Evolutionary conservation across 2,329 filamentous ascomycete genomes (phyloP), one percentile per base, ranked within the genome.

Genomic region (Pyricularia grisea): DNA sequence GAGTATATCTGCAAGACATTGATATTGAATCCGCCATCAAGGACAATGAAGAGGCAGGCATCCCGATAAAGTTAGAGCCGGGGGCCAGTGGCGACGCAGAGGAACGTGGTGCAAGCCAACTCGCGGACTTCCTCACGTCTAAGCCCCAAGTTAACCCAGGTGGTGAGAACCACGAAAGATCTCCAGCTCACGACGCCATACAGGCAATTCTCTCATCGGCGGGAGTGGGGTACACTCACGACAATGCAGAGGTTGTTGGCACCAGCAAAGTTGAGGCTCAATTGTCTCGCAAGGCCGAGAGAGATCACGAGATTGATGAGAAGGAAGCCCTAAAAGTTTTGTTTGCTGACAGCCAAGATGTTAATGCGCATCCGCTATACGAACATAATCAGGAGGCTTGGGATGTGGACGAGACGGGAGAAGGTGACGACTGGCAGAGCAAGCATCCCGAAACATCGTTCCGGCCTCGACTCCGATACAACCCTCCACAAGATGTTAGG

Each of bases 211-310:
- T 99, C 0, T 88, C 92, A 2, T 88, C 90, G 9, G 93, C 92
- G 0, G 95, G 95, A 1, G 94, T 99, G 0, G 90, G 95, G 75
- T 99, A 99, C 77, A 97, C 93, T 0, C 95, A 99, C 76, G 92
- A 98, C 74, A 99, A 99, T 76, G 93, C 92, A 1, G 94, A 99
- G 78, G 94, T 99, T 17, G 88, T 99, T 69, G 95, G 95, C 12
- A 90, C 92, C 0, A 95, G 91, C n/a, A 92, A 91, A 73, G 86
- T 97, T n/a, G 95, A 99, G 79, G 90, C 92, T 72, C 87, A 90
- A 69, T 86, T 99, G 5, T 94, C 91, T 65, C 89, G 89, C 25
- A 88, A 87, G 61, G 95, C 94, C 4, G 88, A 90, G 75, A 28
- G 63, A 25, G 33, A n/a, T 14, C 69, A 67, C 11, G 63, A 65